Evolutionary conservation across 106 monocot genomes (phyloP).

Genomic region (Cymbidium sinense): DNA sequence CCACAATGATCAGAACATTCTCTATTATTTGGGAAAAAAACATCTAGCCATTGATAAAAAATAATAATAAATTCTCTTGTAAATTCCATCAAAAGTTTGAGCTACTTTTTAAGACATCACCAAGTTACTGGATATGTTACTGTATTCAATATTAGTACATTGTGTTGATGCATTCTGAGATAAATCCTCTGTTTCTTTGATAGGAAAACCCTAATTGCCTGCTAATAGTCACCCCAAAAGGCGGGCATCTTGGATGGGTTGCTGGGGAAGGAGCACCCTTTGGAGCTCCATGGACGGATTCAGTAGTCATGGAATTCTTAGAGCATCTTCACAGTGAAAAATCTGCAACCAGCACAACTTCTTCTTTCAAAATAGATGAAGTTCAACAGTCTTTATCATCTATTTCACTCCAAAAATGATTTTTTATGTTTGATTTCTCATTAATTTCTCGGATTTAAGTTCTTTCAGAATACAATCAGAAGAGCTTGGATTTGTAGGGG

Average conservation of each 20-base stretch:
- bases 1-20: too few relatives aligned
- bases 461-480: not conserved
- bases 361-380: not conserved
- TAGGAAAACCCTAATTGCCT: constrained; percentile 77
- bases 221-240: constrained; percentile 79
- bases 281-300: constrained; percentile 90
- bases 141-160: too few relatives aligned
- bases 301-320: constrained; percentile 83
- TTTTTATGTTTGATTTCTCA: not conserved
- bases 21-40: too few relatives aligned
- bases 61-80: too few relatives aligned
- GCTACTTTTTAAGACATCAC: too few relatives aligned
- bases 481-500: too few relatives aligned
- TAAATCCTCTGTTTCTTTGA: not conserved
- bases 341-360: not conserved
- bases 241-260: constrained; percentile 94
- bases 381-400: not conserved
- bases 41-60: too few relatives aligned
- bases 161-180: not conserved
- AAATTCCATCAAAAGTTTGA: too few relatives aligned
- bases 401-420: not conserved
- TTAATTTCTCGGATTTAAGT: not conserved
- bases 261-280: constrained; percentile 82
- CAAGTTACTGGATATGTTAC: too few relatives aligned
- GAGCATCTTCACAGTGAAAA: constrained; percentile 41